Evolutionary conservation across 1,139 yeast genomes (phyloP).

Genomic region (Trichomonascaceae sp.): DNA sequence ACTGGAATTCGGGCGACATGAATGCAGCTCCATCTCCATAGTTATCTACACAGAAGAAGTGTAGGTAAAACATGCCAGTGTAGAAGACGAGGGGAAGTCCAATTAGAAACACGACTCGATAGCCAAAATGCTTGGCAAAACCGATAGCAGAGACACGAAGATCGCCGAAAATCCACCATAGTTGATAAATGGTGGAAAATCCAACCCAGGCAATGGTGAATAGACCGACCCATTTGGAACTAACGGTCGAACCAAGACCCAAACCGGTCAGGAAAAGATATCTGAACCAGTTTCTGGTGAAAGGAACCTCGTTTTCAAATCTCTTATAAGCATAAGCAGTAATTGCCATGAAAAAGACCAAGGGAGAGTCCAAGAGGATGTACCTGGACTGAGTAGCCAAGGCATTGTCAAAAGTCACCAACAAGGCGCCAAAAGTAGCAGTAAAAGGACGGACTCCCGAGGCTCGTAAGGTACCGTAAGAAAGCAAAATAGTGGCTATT

Average conservation of each 20-base stretch:
- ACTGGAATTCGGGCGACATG: slow-evolving; percentile 85
- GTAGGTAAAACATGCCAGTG: slow-evolving; percentile 67
- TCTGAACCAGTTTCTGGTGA: slow-evolving; percentile 62
- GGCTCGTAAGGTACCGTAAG: slow-evolving; percentile 75
- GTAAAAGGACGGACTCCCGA: slow-evolving; percentile 82
- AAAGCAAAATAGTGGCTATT: slow-evolving; percentile 65
- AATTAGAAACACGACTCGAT: slow-evolving; percentile 56
- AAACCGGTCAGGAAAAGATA: slow-evolving; percentile 69
- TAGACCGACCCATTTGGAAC: slow-evolving; percentile 95
- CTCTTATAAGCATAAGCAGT: slow-evolving; percentile 74
- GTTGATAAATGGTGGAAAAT: slow-evolving; percentile 58
- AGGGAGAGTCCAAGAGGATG: slow-evolving; percentile 85
- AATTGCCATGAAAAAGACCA: slow-evolving; percentile 85
- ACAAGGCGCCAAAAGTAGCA: slow-evolving; percentile 58
- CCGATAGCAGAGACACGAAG: slow-evolving; percentile 51
- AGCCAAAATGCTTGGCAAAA: slow-evolving; percentile 47
- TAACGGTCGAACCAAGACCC: slow-evolving; percentile 78
- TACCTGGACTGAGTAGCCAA: slow-evolving; percentile 83
- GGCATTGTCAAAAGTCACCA: slow-evolving; percentile 78
- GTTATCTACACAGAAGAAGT: slow-evolving; percentile 60
- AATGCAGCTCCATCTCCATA: slow-evolving; percentile 89
- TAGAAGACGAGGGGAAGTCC: slow-evolving; percentile 68
- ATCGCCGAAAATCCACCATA: slow-evolving; percentile 90
- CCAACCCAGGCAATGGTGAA: slow-evolving; percentile 96
- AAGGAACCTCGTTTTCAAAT: slow-evolving; percentile 75